phyloP scores from a whole-genome alignment of 148 eudicot genomes.

The Agrostemma githago region DNA sequence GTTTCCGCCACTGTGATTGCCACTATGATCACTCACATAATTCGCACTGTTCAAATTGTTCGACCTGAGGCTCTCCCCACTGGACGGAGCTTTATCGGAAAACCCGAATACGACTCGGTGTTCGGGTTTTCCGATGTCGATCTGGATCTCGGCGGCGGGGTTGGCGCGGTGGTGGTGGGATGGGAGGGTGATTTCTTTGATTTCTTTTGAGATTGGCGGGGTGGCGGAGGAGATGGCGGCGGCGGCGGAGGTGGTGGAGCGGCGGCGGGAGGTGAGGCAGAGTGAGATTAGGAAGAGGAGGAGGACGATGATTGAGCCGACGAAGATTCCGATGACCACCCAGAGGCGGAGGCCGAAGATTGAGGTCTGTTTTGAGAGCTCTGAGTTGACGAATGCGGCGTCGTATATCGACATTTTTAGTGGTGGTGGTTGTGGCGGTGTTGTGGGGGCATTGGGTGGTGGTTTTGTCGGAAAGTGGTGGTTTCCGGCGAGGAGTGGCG shows the following conservation, averaged over 20 bases:
- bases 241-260: conserved; percentile 14
- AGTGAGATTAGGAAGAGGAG: conserved; percentile 79
- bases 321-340: conserved; percentile 91
- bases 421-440: too few relatives aligned
- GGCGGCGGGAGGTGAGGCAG: conserved; percentile 61
- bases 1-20: conserved; percentile 1
- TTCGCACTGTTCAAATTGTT: conserved; percentile 23
- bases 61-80: conserved; percentile 75
- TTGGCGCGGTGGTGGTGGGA: conserved; percentile 3
- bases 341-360: conserved; percentile 84
- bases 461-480: not conserved
- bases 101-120: conserved; percentile 86
- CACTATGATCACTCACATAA: conserved; percentile 2
- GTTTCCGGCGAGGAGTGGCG: not conserved
- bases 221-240: conserved; percentile 27
- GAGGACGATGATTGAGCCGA: conserved; percentile 82
- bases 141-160: conserved; percentile 67
- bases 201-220: conserved; percentile 61
- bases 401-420: conserved; percentile 59
- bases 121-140: conserved; percentile 82
- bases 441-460: not conserved
- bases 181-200: conserved; percentile 55
- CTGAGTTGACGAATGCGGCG: conserved; percentile 60
- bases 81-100: conserved; percentile 67
- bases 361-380: conserved; percentile 83